Base-by-base conservation (phyloP, 306 rosid species). In the Prunus davidiana region DNA sequence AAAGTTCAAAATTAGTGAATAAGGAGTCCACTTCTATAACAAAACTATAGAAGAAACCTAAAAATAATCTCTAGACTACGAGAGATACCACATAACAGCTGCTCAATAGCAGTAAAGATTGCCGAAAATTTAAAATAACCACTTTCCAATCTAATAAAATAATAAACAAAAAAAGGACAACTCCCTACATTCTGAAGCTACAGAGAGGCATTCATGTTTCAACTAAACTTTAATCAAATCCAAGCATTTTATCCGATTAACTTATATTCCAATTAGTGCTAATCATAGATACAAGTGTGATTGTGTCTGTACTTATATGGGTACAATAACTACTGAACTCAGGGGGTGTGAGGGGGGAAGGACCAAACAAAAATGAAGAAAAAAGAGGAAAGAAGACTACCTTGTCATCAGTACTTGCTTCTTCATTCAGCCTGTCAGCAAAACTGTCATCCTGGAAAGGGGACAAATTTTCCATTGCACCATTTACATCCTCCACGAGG, bases 401-500 rank as follows among this genome's bases (percentile, higher is more conserved):
- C 93, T 32, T 67, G 58, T 79, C 71, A 49, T 68, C 32, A 69
- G n/a, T 51, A 43, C 65, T 76, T 15, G 45, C 73, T 58, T 76
- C 79, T 69, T 78, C 88, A 66, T 85, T 63, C 71, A 82, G 54
- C 71, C 74, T 81, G 71, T 74, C 83, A 52, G 64, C 82, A 20
- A 67, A 73, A 68, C 74, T 76, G 32, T 43, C 75, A 56, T 63
- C 81, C 45, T 79, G 71, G 71, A 69, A 41, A 54, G 81, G 41
- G 5, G 67, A 64, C 30, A 57, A 69, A 63, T 80, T 75, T 52
- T 56, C 80, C 41, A 67, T 27, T 58, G 82, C 75, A 69, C 69
- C 69, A 63, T 66, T 85, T 34, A 75, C 89, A 82, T 89, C 88
- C 24, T 81, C 86, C 76, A 84, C 15, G 28, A 91, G 79, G 57